A percentile compares a stretch with the other conserved stretches of the same genome.
These are phyloP conservation scores for Xanthoconium separans DNA, from an alignment of 1,284 basidiomycete species.

Conservation along the genomic window DNA sequence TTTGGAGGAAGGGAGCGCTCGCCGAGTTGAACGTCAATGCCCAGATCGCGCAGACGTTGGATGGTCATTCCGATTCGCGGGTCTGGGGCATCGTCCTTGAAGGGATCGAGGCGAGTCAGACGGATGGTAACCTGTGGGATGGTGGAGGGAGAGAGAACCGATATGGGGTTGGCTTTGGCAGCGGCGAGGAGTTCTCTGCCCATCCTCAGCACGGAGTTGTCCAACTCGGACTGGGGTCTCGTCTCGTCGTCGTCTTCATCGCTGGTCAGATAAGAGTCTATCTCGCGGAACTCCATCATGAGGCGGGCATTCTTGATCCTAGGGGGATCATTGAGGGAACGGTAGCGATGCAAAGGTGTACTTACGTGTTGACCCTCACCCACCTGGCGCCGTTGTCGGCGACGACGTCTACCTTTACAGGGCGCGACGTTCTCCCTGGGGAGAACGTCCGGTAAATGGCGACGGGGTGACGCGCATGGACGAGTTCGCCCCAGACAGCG, in stretches of 20 bases:
- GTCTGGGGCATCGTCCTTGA: conserved; percentile 40
- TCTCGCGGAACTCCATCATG: conserved; percentile 74
- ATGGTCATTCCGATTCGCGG: conserved; percentile 65
- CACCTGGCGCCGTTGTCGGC: conserved; percentile 70
- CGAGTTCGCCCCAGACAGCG: conserved; percentile 74
- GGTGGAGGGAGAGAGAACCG: conserved; percentile 21
- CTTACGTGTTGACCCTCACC: conserved; percentile 85
- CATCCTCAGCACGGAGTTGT: conserved; percentile 71
- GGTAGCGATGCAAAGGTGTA: conserved; percentile 16
- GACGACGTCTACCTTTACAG: conserved; percentile 77
- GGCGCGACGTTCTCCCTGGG: conserved; percentile 1
- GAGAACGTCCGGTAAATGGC: conserved; percentile 58
- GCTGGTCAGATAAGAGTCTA: conserved; percentile 77
- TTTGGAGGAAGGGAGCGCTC: conserved; percentile 42
- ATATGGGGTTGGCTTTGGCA: conserved; percentile 50
- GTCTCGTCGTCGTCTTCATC: conserved; percentile 47
- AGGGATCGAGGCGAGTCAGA: conserved; percentile 65
- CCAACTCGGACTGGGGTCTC: conserved; percentile 47
- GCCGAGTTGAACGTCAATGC: conserved; percentile 66
- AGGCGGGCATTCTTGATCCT: conserved; percentile 78
- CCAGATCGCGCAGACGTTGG: conserved; percentile 54
- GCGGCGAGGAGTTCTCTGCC: conserved; percentile 61
- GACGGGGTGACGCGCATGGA: conserved; percentile 57
- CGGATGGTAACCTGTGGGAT: conserved; percentile 54
- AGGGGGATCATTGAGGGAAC: not conserved